These are phyloP conservation scores for Coemansia sp. DNA, from an alignment of 192 early-diverging fungal species.

Conservation along the genomic window DNA sequence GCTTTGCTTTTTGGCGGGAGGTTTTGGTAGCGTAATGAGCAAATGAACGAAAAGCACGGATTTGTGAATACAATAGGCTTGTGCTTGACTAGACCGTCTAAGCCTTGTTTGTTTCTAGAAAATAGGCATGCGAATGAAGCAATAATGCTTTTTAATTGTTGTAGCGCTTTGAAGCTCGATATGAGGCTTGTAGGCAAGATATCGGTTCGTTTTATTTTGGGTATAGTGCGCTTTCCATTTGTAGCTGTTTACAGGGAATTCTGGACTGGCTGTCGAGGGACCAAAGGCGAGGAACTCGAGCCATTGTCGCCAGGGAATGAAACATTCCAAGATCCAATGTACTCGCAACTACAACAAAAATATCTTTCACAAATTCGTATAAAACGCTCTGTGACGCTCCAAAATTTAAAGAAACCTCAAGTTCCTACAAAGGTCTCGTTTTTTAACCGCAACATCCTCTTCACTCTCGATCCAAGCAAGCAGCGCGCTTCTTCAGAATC, in stretches of 20 bases:
- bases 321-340: too few species aligned
- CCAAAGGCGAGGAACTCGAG: too few species aligned
- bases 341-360: too few species aligned
- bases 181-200: not conserved
- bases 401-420: not conserved
- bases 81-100: not conserved
- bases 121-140: not conserved
- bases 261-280: too few species aligned
- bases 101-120: not conserved
- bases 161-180: not conserved
- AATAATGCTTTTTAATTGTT: not conserved
- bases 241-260: too few species aligned
- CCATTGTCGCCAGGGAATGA: too few species aligned
- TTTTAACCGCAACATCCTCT: slow-evolving; percentile 1
- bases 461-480: not conserved
- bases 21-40: not conserved
- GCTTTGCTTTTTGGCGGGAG: not conserved
- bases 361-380: not conserved
- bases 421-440: slow-evolving; percentile 5
- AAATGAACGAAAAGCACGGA: too few species aligned
- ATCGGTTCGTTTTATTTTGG: not conserved
- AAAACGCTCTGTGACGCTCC: not conserved
- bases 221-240: not conserved
- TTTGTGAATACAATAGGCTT: too few species aligned
- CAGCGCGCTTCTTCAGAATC: slow-evolving; percentile 4